phyloP scores from a whole-genome alignment of 192 early-diverging fungal species.

The Spizellomyces sp. region DNA sequence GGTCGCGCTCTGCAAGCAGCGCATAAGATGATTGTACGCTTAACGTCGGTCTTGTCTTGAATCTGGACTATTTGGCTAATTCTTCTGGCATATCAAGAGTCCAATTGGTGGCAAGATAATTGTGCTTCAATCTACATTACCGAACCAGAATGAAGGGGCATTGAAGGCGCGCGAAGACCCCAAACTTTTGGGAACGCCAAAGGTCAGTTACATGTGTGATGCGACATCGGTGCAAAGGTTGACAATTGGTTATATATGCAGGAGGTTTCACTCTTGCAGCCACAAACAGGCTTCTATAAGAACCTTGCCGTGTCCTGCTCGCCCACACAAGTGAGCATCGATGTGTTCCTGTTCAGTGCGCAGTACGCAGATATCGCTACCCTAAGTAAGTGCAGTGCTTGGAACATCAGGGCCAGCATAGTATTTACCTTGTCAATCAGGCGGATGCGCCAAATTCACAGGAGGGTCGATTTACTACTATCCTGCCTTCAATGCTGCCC shows the following conservation, averaged over 20 bases:
- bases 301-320: slow-evolving; percentile 89
- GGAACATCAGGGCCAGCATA: too few relatives aligned
- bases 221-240: neutral
- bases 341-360: slow-evolving; percentile 83
- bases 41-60: too few relatives aligned
- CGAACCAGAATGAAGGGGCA: slow-evolving; percentile 77
- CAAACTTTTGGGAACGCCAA: slow-evolving; percentile 85
- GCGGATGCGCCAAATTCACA: slow-evolving; percentile 74
- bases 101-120: slow-evolving; percentile 90
- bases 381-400: slow-evolving; percentile 49
- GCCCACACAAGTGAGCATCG: slow-evolving; percentile 82
- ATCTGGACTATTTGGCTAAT: too few relatives aligned
- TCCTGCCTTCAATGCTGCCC: slow-evolving; percentile 81
- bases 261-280: slow-evolving; percentile 81
- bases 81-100: slow-evolving; percentile 42
- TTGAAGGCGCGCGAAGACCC: slow-evolving; percentile 85
- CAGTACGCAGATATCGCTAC: slow-evolving; percentile 90
- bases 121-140: slow-evolving; percentile 77
- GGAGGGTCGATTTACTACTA: slow-evolving; percentile 90
- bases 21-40: slow-evolving; percentile 65
- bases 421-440: too few relatives aligned
- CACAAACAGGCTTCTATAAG: slow-evolving; percentile 90
- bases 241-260: slow-evolving; percentile 13
- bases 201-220: slow-evolving; percentile 41
- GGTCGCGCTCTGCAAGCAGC: slow-evolving; percentile 83